phyloP scores from a whole-genome alignment of 2,329 filamentous ascomycete genomes.

The Ophiosphaerella korrae region DNA sequence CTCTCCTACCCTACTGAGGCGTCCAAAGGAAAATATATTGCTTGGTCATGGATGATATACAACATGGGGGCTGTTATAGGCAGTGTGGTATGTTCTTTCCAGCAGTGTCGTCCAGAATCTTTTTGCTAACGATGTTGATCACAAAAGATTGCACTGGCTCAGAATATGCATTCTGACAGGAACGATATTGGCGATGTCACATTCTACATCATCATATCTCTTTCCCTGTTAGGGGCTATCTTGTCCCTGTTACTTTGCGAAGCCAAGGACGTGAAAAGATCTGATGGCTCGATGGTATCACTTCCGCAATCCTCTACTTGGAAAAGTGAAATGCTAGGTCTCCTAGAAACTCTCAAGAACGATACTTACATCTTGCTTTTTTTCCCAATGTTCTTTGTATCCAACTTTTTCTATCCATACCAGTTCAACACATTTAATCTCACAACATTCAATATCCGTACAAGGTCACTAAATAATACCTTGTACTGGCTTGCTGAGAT shows the following conservation, averaged over 20 bases:
- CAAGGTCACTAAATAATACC: background rate
- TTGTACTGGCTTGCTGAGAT: background rate
- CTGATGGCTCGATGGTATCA: background rate
- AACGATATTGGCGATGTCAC: background rate
- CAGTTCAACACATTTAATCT: background rate
- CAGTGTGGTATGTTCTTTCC: background rate
- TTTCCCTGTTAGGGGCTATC: background rate
- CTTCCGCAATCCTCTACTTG: background rate
- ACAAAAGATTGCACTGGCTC: background rate
- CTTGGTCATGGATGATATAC: background rate
- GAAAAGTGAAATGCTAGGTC: background rate
- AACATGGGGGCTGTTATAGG: background rate
- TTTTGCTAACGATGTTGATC: too few relatives aligned
- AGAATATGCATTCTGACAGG: background rate
- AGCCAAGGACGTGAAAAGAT: background rate
- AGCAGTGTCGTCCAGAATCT: background rate
- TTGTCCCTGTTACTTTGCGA: background rate
- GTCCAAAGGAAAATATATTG: background rate
- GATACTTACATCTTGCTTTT: background rate
- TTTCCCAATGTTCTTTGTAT: background rate
- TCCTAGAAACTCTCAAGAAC: background rate
- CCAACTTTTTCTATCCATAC: background rate
- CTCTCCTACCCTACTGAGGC: background rate
- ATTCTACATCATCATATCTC: background rate
- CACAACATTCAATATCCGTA: background rate